Evolutionary conservation across 441 rosid genomes (phyloP).

Genomic region (Populus hybrid): DNA sequence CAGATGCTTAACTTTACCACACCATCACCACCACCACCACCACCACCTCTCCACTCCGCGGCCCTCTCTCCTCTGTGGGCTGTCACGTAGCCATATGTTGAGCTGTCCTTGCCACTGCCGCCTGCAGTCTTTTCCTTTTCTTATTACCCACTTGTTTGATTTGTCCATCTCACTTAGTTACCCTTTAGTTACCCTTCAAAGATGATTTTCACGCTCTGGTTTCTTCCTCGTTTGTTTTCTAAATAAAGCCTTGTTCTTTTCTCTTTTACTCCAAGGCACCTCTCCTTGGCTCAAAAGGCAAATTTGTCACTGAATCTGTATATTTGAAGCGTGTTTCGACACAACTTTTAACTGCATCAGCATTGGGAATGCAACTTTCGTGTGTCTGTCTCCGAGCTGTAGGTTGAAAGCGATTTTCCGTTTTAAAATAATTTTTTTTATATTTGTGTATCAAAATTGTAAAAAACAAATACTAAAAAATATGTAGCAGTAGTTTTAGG

Average conservation of each 20-base stretch:
- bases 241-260: not conserved
- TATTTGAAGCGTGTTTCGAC: not conserved
- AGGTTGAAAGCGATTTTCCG: no score
- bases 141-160: not conserved
- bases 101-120: not conserved
- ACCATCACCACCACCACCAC: not conserved
- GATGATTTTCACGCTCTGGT: not conserved
- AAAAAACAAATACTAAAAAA: no score
- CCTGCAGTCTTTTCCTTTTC: not conserved
- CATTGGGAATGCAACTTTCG: not conserved
- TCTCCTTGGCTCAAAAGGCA: not conserved
- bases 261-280: not conserved
- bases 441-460: no score
- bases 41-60: slow-evolving; percentile 7
- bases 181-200: not conserved
- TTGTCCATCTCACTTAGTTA: not conserved
- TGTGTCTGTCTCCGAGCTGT: no score
- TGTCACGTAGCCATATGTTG: not conserved
- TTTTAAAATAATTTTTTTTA: no score
- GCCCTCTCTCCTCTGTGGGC: not conserved
- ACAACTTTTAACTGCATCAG: not conserved
- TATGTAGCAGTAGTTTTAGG: no score
- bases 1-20: slow-evolving; percentile 1
- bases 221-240: not conserved
- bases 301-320: not conserved